Conservation (phyloP, 345 rosid genomes). For the Syzygium oleosum region DNA sequence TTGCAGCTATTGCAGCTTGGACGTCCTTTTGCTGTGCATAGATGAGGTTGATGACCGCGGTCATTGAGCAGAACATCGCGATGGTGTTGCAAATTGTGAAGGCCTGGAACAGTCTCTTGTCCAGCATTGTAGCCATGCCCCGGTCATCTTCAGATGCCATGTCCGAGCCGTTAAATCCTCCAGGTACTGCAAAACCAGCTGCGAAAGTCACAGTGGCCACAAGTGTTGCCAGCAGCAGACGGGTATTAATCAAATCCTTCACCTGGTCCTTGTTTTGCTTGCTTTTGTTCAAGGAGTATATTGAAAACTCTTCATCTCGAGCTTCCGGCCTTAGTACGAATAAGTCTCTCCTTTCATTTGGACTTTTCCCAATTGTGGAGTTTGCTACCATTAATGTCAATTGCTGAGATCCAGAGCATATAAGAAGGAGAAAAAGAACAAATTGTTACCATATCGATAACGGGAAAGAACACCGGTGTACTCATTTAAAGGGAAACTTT, state of each 20-base stretch:
- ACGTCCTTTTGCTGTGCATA: accelerated
- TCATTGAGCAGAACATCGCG: background rate
- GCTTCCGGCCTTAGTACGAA: no score
- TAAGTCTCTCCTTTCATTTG: no score
- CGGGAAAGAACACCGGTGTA: no score
- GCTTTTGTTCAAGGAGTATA: no score
- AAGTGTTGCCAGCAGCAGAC: background rate
- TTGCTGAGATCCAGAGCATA: no score
- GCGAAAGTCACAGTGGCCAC: background rate
- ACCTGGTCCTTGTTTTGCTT: background rate
- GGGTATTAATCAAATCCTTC: background rate
- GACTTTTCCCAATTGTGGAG: no score
- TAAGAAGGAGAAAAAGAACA: no score
- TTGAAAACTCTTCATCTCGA: no score
- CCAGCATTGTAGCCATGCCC: background rate
- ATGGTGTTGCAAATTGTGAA: background rate
- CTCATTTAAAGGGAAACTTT: background rate
- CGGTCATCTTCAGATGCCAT: background rate
- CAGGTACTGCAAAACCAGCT: background rate
- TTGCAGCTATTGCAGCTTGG: accelerated
- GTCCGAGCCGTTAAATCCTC: background rate
- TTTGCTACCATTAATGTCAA: no score
- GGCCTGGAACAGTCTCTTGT: background rate
- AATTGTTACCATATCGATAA: no score
- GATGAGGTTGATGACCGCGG: background rate